Conservation (phyloP, 345 rosid genomes). For the Boechera retrofracta region DNA sequence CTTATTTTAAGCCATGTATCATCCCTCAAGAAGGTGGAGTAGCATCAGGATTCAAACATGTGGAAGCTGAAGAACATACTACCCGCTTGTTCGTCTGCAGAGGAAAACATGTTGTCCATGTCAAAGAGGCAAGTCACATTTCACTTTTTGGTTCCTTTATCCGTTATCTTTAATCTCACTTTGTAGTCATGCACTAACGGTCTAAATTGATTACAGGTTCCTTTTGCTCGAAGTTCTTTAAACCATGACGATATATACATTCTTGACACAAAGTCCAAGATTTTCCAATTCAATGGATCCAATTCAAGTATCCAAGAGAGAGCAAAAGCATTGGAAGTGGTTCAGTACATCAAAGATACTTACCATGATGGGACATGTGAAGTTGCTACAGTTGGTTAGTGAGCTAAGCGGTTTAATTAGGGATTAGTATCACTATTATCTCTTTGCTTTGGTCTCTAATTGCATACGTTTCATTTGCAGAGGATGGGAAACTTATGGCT, state of each 20-base stretch:
- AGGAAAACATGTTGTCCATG: constrained; percentile 94
- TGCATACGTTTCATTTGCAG: constrained; percentile 49
- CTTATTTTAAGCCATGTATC: constrained; percentile 96
- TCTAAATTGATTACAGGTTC: constrained; percentile 59
- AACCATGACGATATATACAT: constrained; percentile 95
- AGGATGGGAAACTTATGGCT: constrained; percentile 99
- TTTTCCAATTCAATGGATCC: constrained; percentile 96
- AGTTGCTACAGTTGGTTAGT: constrained; percentile 92
- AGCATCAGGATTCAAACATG: constrained; percentile 86
- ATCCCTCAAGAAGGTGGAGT: constrained; percentile 97
- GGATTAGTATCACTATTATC: constrained; percentile 24
- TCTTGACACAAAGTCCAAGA: constrained; percentile 87
- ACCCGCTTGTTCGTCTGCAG: constrained; percentile 84
- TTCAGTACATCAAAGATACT: constrained; percentile 92
- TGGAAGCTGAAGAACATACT: constrained; percentile 78
- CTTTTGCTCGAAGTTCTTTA: constrained; percentile 92
- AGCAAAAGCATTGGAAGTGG: constrained; percentile 98
- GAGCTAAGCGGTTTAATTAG: constrained; percentile 18
- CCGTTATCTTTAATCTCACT: constrained; percentile 13
- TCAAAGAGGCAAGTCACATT: constrained; percentile 79
- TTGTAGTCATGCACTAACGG: not conserved
- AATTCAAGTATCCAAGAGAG: constrained; percentile 97
- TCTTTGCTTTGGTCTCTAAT: constrained; percentile 29
- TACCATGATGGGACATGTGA: constrained; percentile 97
- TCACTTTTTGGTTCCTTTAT: constrained; percentile 1